A percentile compares a stretch with the other conserved stretches of the same genome.
Conservation (phyloP, 352 stramenopile genomes). For the Halophytophthora polymorphica region DNA sequence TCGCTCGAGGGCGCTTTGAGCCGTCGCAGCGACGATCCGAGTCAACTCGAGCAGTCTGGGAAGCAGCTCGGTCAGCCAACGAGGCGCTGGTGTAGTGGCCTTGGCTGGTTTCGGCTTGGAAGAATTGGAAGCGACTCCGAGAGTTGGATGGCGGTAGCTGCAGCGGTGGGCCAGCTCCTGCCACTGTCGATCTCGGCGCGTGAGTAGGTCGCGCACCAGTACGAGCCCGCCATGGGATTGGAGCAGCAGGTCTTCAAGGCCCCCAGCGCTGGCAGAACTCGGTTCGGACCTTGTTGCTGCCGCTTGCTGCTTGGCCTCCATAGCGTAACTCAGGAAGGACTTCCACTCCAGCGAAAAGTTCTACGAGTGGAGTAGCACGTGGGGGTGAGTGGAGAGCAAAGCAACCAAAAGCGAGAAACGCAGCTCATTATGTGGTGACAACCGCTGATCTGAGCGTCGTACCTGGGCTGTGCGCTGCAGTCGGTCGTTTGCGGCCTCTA, state of each 20-base stretch:
- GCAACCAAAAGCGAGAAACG: neutral
- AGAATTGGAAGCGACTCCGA: neutral
- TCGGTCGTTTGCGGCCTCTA: constrained; percentile 31
- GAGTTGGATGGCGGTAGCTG: constrained; percentile 19
- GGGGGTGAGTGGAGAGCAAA: neutral
- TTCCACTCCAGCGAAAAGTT: constrained; percentile 67
- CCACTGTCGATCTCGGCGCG: constrained; percentile 35
- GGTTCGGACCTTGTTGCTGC: neutral
- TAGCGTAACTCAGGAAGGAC: constrained; percentile 45
- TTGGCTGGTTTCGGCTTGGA: neutral
- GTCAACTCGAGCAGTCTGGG: constrained; percentile 13
- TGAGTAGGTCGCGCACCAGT: constrained; percentile 45
- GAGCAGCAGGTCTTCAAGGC: constrained; percentile 45
- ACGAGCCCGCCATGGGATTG: constrained; percentile 48
- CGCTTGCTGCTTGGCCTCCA: constrained; percentile 35
- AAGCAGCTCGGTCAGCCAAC: constrained; percentile 13
- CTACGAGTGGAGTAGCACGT: too few relatives aligned
- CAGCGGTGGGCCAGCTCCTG: constrained; percentile 25
- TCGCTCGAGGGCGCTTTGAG: constrained; percentile 11
- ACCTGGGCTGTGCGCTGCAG: constrained; percentile 41
- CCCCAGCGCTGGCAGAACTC: constrained; percentile 6
- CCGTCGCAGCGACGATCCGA: constrained; percentile 11
- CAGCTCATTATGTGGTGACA: neutral
- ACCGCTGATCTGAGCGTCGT: neutral
- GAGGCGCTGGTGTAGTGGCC: neutral